Conservation (phyloP, 1,139 yeast genomes). For the Blastobotrys arbuscula region DNA sequence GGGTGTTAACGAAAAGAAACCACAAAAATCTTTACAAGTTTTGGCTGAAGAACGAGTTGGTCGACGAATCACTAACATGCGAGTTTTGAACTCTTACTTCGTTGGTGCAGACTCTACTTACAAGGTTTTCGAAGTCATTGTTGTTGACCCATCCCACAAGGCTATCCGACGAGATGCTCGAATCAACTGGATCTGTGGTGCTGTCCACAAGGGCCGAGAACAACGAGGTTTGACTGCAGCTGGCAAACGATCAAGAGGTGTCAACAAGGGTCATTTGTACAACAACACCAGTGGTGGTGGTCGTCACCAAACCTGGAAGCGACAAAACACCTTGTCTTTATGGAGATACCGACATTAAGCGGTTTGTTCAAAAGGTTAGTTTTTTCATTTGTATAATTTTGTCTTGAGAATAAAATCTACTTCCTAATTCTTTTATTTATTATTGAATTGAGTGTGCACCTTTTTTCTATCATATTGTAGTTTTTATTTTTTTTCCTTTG, state of each 20-base stretch:
- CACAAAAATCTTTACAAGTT: constrained; percentile 96
- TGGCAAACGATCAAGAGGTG: constrained; percentile 99
- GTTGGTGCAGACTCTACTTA: constrained; percentile 98
- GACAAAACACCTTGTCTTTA: constrained; percentile 96
- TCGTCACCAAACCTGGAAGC: constrained; percentile 99
- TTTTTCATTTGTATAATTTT: no score
- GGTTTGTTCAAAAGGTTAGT: neutral
- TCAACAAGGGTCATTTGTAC: constrained; percentile 99
- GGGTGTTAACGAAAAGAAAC: constrained; percentile 98
- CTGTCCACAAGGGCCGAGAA: constrained; percentile 99
- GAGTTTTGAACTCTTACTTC: constrained; percentile 99
- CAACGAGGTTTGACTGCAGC: constrained; percentile 97
- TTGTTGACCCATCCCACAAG: constrained; percentile 96
- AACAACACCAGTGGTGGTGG: constrained; percentile 88
- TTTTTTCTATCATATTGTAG: neutral
- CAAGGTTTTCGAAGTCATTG: constrained; percentile 97
- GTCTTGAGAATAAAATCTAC: no score
- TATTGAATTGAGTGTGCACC: neutral
- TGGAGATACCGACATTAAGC: constrained; percentile 84
- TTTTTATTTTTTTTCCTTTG: neutral
- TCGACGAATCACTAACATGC: constrained; percentile 97
- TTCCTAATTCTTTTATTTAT: no score
- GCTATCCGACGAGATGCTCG: constrained; percentile 99
- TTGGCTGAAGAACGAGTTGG: constrained; percentile 99
- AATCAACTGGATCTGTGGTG: constrained; percentile 99